A percentile compares a stretch with the other conserved stretches of the same genome.
Evolutionary conservation across 2,329 filamentous ascomycete genomes (phyloP).

Genomic region (Atkinsonella texensis): DNA sequence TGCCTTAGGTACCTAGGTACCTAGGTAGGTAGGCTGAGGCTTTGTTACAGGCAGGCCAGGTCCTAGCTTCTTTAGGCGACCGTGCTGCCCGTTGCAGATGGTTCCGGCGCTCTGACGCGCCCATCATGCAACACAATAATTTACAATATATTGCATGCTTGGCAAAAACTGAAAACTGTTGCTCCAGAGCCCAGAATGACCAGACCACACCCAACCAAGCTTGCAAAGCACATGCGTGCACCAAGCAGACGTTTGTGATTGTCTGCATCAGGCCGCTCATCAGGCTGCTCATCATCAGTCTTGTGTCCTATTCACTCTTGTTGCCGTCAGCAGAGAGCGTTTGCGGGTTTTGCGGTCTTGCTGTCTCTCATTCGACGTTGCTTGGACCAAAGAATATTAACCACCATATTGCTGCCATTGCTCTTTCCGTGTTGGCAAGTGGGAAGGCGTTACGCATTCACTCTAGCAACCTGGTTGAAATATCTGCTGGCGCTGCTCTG

Average conservation of each 20-base stretch:
- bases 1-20: background rate
- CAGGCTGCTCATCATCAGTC: no score
- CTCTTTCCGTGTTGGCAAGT: no score
- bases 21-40: background rate
- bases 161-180: no score
- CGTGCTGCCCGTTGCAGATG: background rate
- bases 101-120: background rate
- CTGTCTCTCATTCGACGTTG: background rate
- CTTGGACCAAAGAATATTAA: no score
- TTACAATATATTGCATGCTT: no score
- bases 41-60: no score
- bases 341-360: background rate
- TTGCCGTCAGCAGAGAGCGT: background rate
- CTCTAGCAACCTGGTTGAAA: no score
- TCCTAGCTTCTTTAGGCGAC: background rate
- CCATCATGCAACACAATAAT: background rate
- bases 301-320: background rate
- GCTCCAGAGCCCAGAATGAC: no score
- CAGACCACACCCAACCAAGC: no score
- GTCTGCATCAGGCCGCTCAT: background rate
- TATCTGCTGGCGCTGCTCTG: no score
- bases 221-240: background rate
- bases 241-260: background rate
- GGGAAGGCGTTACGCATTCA: no score
- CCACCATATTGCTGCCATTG: no score